Percentiles rank a stretch among this genome's conserved stretches.
These are phyloP conservation scores for Backusella liffmaniae DNA, from an alignment of 192 early-diverging fungal species.

Conservation along the genomic window DNA sequence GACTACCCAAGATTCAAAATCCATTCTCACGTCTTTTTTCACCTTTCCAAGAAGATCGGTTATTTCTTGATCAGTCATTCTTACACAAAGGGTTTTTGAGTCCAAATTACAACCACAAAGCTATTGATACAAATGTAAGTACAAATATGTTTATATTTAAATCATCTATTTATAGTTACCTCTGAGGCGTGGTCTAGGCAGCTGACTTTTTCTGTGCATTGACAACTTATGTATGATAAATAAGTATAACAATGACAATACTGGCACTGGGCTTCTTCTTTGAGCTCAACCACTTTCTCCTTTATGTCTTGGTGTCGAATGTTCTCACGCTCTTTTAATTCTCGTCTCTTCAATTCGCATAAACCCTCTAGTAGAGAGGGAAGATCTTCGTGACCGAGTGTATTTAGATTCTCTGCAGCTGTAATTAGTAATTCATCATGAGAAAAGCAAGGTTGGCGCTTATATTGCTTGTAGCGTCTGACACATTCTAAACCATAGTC, in stretches of 20 bases:
- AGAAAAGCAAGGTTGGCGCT: slow-evolving; percentile 85
- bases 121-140: neutral
- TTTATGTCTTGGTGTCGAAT: neutral
- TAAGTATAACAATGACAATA: slow-evolving; percentile 73
- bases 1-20: slow-evolving; percentile 7
- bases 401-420: slow-evolving; percentile 44
- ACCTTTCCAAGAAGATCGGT: slow-evolving; percentile 19
- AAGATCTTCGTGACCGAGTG: slow-evolving; percentile 34
- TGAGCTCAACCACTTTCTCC: slow-evolving; percentile 44
- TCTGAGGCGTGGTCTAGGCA: slow-evolving; percentile 65
- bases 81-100: slow-evolving; percentile 30
- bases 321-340: slow-evolving; percentile 47
- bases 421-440: slow-evolving; percentile 90
- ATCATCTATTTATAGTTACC: slow-evolving; percentile 5
- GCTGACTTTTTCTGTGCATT: slow-evolving; percentile 58
- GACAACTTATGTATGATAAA: slow-evolving; percentile 64
- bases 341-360: slow-evolving; percentile 52
- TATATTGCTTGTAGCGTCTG: slow-evolving; percentile 75
- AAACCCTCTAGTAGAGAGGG: slow-evolving; percentile 46
- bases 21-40: neutral
- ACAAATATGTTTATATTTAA: neutral
- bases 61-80: slow-evolving; percentile 40
- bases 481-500: slow-evolving; percentile 79
- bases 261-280: slow-evolving; percentile 65
- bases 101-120: slow-evolving; percentile 40